A percentile compares a stretch with the other conserved stretches of the same genome.
These are phyloP conservation scores for Achaetomiella virescens DNA, from an alignment of 495 filamentous ascomycete genomes.

Conservation along the genomic window DNA sequence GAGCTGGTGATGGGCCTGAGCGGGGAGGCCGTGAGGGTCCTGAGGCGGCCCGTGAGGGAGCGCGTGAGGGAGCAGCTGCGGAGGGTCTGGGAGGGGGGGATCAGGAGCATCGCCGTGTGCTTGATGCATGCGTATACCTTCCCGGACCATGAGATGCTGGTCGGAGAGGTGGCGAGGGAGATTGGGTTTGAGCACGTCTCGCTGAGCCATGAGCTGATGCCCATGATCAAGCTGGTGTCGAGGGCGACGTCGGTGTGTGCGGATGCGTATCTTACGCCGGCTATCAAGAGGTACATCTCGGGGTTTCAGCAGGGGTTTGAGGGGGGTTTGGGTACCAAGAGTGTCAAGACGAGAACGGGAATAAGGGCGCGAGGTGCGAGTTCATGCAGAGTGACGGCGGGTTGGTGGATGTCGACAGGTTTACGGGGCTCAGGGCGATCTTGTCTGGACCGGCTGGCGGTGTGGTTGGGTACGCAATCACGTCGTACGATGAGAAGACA, in stretches of 20 bases:
- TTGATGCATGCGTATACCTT: conserved; percentile 80
- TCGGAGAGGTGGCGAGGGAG: conserved; percentile 61
- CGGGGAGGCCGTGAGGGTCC: conserved; percentile 63
- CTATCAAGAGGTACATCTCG: conserved; percentile 90
- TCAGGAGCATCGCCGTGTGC: conserved; percentile 68
- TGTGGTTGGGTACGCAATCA: conserved; percentile 90
- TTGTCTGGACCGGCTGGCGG: conserved; percentile 76
- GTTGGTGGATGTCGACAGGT: conserved; percentile 66
- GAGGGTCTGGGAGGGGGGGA: conserved; percentile 54
- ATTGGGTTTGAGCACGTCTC: conserved; percentile 73
- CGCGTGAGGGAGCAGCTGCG: conserved; percentile 50
- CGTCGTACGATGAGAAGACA: conserved; percentile 80
- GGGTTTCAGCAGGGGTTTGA: conserved; percentile 76
- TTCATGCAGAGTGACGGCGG: conserved; percentile 87
- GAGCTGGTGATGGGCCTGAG: conserved; percentile 61
- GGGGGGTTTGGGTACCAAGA: conserved; percentile 61
- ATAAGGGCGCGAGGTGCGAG: conserved; percentile 61
- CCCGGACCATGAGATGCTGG: conserved; percentile 63
- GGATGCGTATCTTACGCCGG: conserved; percentile 92
- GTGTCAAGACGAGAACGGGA: conserved; percentile 53
- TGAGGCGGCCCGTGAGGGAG: conserved; percentile 51
- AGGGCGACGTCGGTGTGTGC: conserved; percentile 88
- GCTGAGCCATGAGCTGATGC: conserved; percentile 73
- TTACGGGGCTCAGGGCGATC: conserved; percentile 70
- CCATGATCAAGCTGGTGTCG: conserved; percentile 89